phyloP scores from a whole-genome alignment of 192 early-diverging fungal genomes.

The Rhizophagus clarus region DNA sequence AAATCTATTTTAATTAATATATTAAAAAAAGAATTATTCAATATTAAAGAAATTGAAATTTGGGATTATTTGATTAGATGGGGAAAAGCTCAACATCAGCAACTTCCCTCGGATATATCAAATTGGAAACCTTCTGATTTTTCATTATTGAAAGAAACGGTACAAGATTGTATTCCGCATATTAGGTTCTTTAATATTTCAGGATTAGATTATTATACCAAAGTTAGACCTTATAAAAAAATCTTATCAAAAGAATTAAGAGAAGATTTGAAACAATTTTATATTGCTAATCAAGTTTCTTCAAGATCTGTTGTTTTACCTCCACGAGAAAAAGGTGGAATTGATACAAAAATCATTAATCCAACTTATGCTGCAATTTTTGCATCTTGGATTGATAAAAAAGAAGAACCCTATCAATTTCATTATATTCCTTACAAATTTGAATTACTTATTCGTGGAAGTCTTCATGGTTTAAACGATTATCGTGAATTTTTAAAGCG shows the following conservation, averaged over 20 bases:
- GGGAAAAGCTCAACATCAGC: slow-evolving; percentile 19
- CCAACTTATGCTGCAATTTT: neutral
- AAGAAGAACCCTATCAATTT: slow-evolving; percentile 11
- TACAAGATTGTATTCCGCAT: slow-evolving; percentile 13
- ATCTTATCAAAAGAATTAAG: slow-evolving; percentile 24
- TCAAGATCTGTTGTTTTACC: neutral
- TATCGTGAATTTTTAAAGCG: slow-evolving; percentile 6
- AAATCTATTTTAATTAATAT: neutral
- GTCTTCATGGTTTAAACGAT: slow-evolving; percentile 25
- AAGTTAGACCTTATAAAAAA: slow-evolving; percentile 18
- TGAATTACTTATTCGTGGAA: slow-evolving; percentile 16
- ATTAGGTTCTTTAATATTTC: slow-evolving; percentile 32
- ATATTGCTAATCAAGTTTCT: neutral
- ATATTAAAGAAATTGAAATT: slow-evolving; percentile 31
- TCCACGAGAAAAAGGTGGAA: neutral
- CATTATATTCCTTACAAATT: slow-evolving; percentile 2
- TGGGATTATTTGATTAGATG: slow-evolving; percentile 27
- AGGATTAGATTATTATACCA: slow-evolving; percentile 16
- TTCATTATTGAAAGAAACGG: neutral
- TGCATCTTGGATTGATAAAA: slow-evolving; percentile 24
- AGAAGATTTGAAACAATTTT: neutral
- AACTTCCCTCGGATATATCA: neutral
- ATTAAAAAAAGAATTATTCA: slow-evolving; percentile 13
- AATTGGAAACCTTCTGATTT: slow-evolving; percentile 14
- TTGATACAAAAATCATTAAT: slow-evolving; percentile 19